phyloP scores from a whole-genome alignment of 192 early-diverging fungal species.

The Coemansia sp. region DNA sequence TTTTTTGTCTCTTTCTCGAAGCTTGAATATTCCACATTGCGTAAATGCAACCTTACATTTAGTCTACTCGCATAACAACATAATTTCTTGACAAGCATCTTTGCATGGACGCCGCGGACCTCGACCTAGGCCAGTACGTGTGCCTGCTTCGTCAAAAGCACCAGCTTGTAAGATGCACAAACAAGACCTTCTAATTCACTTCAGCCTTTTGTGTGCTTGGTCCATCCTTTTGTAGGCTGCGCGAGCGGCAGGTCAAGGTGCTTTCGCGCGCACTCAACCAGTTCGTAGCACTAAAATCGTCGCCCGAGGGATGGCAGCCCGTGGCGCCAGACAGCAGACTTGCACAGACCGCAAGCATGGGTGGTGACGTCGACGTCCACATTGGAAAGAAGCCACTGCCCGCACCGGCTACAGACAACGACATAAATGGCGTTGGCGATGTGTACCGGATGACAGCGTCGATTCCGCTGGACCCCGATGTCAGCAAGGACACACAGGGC shows the following conservation, averaged over 20 bases:
- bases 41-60: not conserved
- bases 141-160: not conserved
- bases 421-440: constrained; percentile 7
- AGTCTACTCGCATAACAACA: not conserved
- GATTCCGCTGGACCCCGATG: constrained; percentile 40
- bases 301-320: constrained; percentile 42
- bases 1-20: not conserved
- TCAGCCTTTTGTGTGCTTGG: not conserved
- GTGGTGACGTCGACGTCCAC: constrained; percentile 47
- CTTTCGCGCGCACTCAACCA: constrained; percentile 42
- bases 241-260: constrained; percentile 44
- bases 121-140: constrained; percentile 45
- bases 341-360: constrained; percentile 10
- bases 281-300: constrained; percentile 49
- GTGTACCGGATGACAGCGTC: constrained; percentile 48
- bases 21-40: not conserved
- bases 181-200: not conserved
- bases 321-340: constrained; percentile 9
- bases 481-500: constrained; percentile 44
- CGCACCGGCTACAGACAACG: not conserved
- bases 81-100: no score
- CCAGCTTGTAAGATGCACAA: no score
- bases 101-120: constrained; percentile 19
- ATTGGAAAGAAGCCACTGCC: constrained; percentile 15
- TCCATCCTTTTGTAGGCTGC: constrained; percentile 23